Percentiles rank a stretch among this genome's conserved stretches.
phyloP scores from a whole-genome alignment of 352 stramenopile species.

The Thraustochytrium striatum region DNA sequence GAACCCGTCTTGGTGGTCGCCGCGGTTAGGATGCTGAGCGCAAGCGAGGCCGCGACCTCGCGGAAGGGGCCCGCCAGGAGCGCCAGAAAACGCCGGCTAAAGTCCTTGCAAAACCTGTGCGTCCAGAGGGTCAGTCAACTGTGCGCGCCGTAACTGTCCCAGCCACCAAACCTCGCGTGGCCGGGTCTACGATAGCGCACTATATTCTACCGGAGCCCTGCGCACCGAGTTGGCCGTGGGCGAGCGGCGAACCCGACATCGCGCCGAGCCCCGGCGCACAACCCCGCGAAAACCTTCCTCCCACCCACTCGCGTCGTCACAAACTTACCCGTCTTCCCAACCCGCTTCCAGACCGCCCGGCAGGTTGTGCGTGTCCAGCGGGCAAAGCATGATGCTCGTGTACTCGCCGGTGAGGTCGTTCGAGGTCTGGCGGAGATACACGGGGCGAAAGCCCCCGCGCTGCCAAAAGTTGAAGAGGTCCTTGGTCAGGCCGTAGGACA shows the following conservation, averaged over 20 bases:
- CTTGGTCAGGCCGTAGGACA: conserved; percentile 94
- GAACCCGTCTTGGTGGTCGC: neutral
- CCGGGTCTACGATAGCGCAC: too few species aligned
- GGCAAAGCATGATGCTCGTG: conserved; percentile 78
- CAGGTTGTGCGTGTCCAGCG: conserved; percentile 24
- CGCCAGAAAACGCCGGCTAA: conserved; percentile 83
- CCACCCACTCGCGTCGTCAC: too few species aligned
- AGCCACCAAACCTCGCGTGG: too few species aligned
- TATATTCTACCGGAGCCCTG: too few species aligned
- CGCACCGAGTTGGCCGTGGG: too few species aligned
- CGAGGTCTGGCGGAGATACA: conserved; percentile 97
- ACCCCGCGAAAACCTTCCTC: too few species aligned
- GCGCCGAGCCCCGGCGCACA: too few species aligned
- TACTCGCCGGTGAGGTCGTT: conserved; percentile 99
- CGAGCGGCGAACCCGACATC: too few species aligned
- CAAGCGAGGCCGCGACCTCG: conserved; percentile 78
- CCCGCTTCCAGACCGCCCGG: neutral
- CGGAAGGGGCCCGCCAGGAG: conserved; percentile 88
- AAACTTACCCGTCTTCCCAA: conserved; percentile 40
- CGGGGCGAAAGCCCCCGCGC: conserved; percentile 81
- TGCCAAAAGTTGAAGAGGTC: conserved; percentile 96
- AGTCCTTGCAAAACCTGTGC: conserved; percentile 67
- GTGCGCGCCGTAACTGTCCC: too few species aligned
- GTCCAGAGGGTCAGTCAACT: too few species aligned
- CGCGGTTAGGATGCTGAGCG: conserved; percentile 78